phyloP scores from a whole-genome alignment of 768 basidiomycete species.

The Trametes elegans region DNA sequence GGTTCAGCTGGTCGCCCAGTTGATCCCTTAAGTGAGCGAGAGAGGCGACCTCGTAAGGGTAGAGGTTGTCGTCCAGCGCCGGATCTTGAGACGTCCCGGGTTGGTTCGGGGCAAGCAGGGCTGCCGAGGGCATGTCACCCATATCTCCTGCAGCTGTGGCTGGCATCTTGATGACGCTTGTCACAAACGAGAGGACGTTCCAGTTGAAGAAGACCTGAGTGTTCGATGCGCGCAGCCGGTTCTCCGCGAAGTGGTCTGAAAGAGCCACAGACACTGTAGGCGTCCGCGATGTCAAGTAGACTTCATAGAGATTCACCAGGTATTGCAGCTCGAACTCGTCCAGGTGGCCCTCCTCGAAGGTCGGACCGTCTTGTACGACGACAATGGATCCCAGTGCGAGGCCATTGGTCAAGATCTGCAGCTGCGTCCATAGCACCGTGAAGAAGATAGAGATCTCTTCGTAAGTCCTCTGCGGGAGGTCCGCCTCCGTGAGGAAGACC shows the following conservation, averaged over 20 bases:
- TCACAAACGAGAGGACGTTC: constrained; percentile 60
- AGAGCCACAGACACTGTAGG: constrained; percentile 45
- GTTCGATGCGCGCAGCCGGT: constrained; percentile 36
- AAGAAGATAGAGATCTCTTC: constrained; percentile 70
- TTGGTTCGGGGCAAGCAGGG: constrained; percentile 46
- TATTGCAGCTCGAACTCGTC: constrained; percentile 63
- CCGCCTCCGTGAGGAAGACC: constrained; percentile 40
- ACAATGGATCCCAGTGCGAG: constrained; percentile 63
- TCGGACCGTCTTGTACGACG: constrained; percentile 34
- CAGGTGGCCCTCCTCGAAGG: constrained; percentile 31
- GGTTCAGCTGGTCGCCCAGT: constrained; percentile 55
- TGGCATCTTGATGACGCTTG: constrained; percentile 50
- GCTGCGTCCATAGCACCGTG: constrained; percentile 62
- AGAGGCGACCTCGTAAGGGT: constrained; percentile 57
- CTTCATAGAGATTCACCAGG: constrained; percentile 48
- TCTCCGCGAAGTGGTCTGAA: constrained; percentile 55
- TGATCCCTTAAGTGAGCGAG: constrained; percentile 59
- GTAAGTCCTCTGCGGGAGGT: constrained; percentile 47
- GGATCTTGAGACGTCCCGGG: constrained; percentile 23
- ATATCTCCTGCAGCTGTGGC: constrained; percentile 14
- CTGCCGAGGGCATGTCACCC: constrained; percentile 32
- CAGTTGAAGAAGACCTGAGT: constrained; percentile 65
- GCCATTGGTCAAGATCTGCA: constrained; percentile 66
- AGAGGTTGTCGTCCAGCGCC: constrained; percentile 29
- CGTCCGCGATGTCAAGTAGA: constrained; percentile 42